Evolutionary conservation across 2,329 filamentous ascomycete species (phyloP), one percentile per base, ranked within the genome.

Genomic region (Penicillium sp.): DNA sequence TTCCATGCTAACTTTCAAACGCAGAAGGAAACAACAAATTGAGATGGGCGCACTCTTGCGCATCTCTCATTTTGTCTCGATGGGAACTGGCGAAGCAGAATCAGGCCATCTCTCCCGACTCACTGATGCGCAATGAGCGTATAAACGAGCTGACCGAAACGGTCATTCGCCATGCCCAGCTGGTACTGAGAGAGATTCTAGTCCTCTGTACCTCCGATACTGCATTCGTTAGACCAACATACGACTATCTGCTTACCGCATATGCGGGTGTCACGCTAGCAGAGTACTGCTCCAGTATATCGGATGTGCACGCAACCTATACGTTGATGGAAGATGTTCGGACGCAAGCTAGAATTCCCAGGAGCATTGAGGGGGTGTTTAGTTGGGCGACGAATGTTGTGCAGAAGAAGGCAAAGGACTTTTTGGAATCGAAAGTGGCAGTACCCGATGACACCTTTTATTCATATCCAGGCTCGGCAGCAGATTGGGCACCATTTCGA

Each of bases 401-500:
- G 16, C 53, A 42, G 33, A 55, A 55, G 35, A 55, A 55, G 28
- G 53, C 28, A 3, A 38, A 37, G 19, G 53, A 55, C 19, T 9
- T 51, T 33, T 26, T 55, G 40, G 53, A 55, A 41, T 51, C 47
- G 8, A 51, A 37, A 28, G 35, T 36, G 33, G 22, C 46, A 7
- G 33, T 55, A 14, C 41, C 41, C 7, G 47, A 44, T n/a, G 53
- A 55, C n/a, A 51, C 26, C 1, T 50, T 51, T n/a, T 55, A 51
- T 45, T 45, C 53, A 16, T 55, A 55, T 30, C 33, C 47, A 1
- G 41, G 31, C 2, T 51, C 53, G 22, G 53, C 51, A 11, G 40
- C 53, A 14, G 53, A 55, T 22, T 55, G 53, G 53, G 53, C 53
- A n/a, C 53, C 53, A 14, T 55, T 55, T 22, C 53, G 53, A 7